Percentiles rank a stretch among this genome's conserved stretches.
phyloP scores from a whole-genome alignment of 1,139 yeast genomes.

The Diutina pseudorugosa region DNA sequence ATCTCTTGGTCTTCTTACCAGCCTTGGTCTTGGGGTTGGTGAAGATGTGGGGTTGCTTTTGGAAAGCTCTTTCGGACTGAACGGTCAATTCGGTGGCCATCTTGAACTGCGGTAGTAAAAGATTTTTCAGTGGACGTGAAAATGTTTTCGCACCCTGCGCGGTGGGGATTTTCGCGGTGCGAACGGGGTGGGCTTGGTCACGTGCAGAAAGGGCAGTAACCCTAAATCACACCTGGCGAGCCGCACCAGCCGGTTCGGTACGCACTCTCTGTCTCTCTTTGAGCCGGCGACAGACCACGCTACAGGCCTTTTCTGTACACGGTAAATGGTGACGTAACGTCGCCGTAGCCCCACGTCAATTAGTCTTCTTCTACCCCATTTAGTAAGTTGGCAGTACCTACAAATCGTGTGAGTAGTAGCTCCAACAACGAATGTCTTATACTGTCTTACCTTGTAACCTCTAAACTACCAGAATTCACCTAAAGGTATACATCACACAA shows the following conservation, averaged over 20 bases:
- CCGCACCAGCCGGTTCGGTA: too few species aligned
- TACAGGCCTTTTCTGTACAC: too few species aligned
- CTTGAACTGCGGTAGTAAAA: conserved; percentile 15
- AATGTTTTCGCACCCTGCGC: background rate
- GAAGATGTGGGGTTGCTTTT: conserved; percentile 98
- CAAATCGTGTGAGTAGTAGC: too few species aligned
- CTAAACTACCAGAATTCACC: too few species aligned
- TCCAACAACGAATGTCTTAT: too few species aligned
- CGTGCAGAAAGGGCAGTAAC: background rate
- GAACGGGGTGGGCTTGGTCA: background rate
- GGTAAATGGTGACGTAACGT: background rate
- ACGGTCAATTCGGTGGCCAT: conserved; percentile 99
- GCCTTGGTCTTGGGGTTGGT: conserved; percentile 99
- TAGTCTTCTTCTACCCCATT: background rate
- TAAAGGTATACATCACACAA: too few species aligned
- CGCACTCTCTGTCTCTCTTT: too few species aligned
- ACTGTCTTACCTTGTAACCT: too few species aligned
- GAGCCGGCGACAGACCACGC: too few species aligned
- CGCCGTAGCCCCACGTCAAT: background rate
- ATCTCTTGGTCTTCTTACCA: conserved; percentile 98
- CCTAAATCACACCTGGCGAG: background rate
- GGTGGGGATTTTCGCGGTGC: background rate
- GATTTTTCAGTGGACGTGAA: background rate
- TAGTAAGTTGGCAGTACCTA: too few species aligned
- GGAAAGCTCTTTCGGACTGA: conserved; percentile 99